Evolutionary conservation across 371 early-diverging fungal genomes (phyloP).

Genomic region (Lichtheimia corymbifera): DNA sequence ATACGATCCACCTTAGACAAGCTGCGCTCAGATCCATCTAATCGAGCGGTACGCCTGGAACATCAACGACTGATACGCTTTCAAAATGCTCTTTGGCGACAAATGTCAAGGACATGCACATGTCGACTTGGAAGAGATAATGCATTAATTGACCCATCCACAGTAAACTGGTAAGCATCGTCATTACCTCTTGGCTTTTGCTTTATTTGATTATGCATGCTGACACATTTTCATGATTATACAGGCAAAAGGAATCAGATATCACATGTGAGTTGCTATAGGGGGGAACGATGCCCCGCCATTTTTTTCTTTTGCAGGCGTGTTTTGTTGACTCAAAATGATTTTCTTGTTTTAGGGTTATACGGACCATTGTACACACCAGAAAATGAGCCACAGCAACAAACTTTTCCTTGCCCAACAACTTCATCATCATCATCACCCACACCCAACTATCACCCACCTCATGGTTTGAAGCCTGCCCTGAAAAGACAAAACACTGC

Average conservation of each 20-base stretch:
- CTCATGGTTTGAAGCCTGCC: conserved; percentile 20
- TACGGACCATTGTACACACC: conserved; percentile 36
- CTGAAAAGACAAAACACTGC: conserved; percentile 12
- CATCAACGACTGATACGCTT: conserved; percentile 27
- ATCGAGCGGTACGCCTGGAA: conserved; percentile 18
- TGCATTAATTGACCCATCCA: conserved; percentile 32
- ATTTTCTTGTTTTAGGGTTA: conserved; percentile 25
- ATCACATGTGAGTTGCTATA: conserved; percentile 29
- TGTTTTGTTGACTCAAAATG: too few species aligned
- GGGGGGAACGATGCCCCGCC: too few species aligned
- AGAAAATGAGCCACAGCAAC: conserved; percentile 9
- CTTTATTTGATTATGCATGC: conserved; percentile 7
- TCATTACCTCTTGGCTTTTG: neutral
- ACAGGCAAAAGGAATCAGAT: conserved; percentile 44
- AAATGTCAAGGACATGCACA: conserved; percentile 41
- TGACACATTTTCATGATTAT: conserved; percentile 5
- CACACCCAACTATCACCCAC: neutral
- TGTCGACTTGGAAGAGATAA: conserved; percentile 23
- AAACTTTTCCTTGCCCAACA: neutral
- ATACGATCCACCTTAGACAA: conserved; percentile 21
- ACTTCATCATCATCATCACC: neutral
- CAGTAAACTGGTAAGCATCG: conserved; percentile 35
- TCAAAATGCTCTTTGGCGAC: conserved; percentile 45
- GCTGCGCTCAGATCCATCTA: conserved; percentile 3
- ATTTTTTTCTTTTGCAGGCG: too few species aligned